Evolutionary conservation across 768 basidiomycete genomes (phyloP), one percentile per base, ranked within the genome.

Genomic region (Mycena floridula): DNA sequence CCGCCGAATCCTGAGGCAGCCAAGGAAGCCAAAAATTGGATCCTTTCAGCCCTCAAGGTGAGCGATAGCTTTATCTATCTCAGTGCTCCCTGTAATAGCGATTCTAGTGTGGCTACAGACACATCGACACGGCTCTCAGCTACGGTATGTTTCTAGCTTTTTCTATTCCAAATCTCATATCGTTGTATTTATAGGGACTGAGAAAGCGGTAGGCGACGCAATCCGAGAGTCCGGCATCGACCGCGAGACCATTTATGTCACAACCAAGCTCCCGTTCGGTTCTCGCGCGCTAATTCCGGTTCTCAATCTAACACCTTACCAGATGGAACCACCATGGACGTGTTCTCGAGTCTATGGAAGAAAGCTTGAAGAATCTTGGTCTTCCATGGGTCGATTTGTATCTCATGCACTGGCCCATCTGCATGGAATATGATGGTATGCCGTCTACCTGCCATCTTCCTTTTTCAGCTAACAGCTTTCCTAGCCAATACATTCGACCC

Each of bases 391-490:
- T 35, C 32, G 32, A 35, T 7, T 18, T 35, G 72, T 77, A 72
- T 46, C 61, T 79, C 8, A 52, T 78, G 39, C 77, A 78, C 47
- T 77, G 67, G 65, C 76, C 76, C 22, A 70, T 71, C 54, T 52
- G 53, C n/a, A 46, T 64, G 21, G 54, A 53, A 24, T 60, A 61
- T 45, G 59, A 63, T 25, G 54, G 67, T 26, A 26, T 42, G 18
- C 18, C 15, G 20, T 42, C 6, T 12, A 12, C 20, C 20, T 11
- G 40, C 25, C 12, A 41, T 15, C 23, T 12, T 25, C 11, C 7
- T 26, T 26, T 20, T 24, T 26, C n/a, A 3, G 20, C 20, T 26
- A 13, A 23, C 15, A 25, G 8, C 16, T 26, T n/a, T 15, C 15
- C 15, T 23, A n/a, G n/a, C 40, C 24, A 16, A 44, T 16, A 45